phyloP scores from a whole-genome alignment of 768 basidiomycete species.

The Termitomyces sp. region DNA sequence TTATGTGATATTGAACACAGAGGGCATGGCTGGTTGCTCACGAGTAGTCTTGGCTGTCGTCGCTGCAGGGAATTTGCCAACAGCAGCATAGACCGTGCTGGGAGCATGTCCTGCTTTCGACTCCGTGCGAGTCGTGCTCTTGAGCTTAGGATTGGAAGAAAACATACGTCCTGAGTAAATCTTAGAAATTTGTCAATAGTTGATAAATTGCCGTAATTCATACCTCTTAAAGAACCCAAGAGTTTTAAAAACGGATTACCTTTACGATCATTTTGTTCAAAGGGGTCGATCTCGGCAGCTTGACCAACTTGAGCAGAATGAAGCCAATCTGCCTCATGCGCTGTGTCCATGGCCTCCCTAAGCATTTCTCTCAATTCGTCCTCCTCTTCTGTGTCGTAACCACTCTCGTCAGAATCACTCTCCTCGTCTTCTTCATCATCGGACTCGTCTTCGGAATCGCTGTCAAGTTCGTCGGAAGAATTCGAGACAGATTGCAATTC shows the following conservation, averaged over 20 bases:
- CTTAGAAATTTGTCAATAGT: not conserved
- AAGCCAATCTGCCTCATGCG: conserved; percentile 56
- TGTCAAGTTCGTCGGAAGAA: conserved; percentile 41
- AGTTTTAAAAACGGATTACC: conserved; percentile 79
- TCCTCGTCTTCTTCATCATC: conserved; percentile 34
- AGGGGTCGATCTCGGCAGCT: conserved; percentile 37
- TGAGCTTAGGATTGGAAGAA: conserved; percentile 39
- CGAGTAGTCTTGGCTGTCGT: not conserved
- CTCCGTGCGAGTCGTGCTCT: conserved; percentile 24
- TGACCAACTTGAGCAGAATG: conserved; percentile 36
- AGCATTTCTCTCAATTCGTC: conserved; percentile 58
- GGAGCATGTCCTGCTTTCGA: conserved; percentile 4
- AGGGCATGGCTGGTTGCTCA: not conserved
- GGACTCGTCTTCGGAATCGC: conserved; percentile 30
- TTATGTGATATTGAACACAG: not conserved
- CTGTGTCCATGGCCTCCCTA: conserved; percentile 72
- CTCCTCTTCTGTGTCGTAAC: conserved; percentile 67
- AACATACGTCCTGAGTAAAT: conserved; percentile 59
- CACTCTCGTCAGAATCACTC: conserved; percentile 36
- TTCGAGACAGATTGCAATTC: conserved; percentile 63
- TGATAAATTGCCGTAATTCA: not conserved
- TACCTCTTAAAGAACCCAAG: conserved; percentile 72
- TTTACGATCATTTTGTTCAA: conserved; percentile 45
- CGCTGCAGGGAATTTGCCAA: not conserved
- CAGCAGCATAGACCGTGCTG: not conserved